Conservation (phyloP, 2,329 filamentous ascomycete genomes). For the Stemphylium vesicarium region DNA sequence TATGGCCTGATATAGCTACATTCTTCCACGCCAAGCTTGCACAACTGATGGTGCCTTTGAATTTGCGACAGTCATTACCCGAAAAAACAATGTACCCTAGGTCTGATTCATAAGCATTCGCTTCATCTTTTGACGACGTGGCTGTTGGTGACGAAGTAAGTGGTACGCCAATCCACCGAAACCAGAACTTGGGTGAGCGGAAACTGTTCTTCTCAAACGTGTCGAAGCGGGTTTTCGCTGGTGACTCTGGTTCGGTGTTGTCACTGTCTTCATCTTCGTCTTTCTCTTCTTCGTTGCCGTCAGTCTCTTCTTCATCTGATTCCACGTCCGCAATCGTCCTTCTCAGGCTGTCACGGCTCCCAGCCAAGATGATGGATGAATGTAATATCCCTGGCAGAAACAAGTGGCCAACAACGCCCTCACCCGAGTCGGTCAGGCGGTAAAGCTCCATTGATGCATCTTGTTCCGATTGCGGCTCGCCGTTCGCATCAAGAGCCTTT, state of each 20-base stretch:
- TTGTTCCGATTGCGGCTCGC: constrained; percentile 3
- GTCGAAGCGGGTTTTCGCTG: constrained; percentile 20
- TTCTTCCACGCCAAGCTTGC: constrained; percentile 28
- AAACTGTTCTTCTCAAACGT: constrained; percentile 38
- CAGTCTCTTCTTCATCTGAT: constrained; percentile 1
- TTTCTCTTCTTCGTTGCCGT: neutral
- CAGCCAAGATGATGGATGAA: constrained; percentile 25
- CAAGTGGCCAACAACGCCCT: constrained; percentile 29
- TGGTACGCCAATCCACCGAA: constrained; percentile 28
- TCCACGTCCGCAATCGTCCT: constrained; percentile 12
- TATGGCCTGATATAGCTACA: constrained; percentile 27
- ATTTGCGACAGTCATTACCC: constrained; percentile 30
- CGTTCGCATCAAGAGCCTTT: constrained; percentile 2
- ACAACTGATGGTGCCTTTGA: constrained; percentile 33
- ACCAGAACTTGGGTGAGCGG: constrained; percentile 36
- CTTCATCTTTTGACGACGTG: neutral
- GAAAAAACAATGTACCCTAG: constrained; percentile 31
- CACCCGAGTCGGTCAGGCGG: constrained; percentile 24
- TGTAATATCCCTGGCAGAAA: constrained; percentile 22
- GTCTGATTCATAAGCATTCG: constrained; percentile 10
- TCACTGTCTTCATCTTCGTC: neutral
- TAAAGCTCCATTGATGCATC: constrained; percentile 26
- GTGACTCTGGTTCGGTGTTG: constrained; percentile 5
- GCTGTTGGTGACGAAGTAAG: neutral
- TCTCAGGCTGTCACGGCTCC: constrained; percentile 22